These are phyloP conservation scores for Heliamphora pulchella DNA, from an alignment of 179 eudicot genomes.

Conservation along the genomic window DNA sequence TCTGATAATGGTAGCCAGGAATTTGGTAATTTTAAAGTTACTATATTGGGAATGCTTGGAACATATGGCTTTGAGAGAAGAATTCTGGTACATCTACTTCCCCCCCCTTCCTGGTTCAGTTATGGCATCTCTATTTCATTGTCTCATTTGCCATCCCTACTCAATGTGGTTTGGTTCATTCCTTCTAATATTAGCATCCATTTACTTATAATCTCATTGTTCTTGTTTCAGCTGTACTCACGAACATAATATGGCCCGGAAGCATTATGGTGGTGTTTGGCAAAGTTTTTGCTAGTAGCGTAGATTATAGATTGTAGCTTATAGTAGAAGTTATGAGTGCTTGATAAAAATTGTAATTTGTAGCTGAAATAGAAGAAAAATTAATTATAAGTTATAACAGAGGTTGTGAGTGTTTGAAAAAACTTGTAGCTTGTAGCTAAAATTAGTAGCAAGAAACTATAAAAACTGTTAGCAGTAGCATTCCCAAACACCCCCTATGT, in stretches of 20 bases:
- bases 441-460: too few species aligned
- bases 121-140: neutral
- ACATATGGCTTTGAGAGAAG: slow-evolving; percentile 84
- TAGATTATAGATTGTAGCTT: too few species aligned
- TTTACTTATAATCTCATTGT: neutral
- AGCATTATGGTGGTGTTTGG: too few species aligned
- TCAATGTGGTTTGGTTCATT: slow-evolving; percentile 10
- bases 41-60: slow-evolving; percentile 93
- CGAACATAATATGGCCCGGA: neutral
- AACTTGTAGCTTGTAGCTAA: too few species aligned
- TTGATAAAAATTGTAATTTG: too few species aligned
- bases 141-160: neutral
- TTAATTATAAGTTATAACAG: too few species aligned
- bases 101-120: neutral
- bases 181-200: neutral
- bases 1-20: slow-evolving; percentile 85
- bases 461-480: too few species aligned
- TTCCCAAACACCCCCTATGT: too few species aligned
- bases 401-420: too few species aligned
- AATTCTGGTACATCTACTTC: slow-evolving; percentile 57
- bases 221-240: neutral
- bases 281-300: too few species aligned
- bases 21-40: slow-evolving; percentile 90
- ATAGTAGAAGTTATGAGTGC: too few species aligned
- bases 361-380: too few species aligned